Evolutionary conservation across 345 rosid species (phyloP).

Genomic region (Euphorbia peplus): DNA sequence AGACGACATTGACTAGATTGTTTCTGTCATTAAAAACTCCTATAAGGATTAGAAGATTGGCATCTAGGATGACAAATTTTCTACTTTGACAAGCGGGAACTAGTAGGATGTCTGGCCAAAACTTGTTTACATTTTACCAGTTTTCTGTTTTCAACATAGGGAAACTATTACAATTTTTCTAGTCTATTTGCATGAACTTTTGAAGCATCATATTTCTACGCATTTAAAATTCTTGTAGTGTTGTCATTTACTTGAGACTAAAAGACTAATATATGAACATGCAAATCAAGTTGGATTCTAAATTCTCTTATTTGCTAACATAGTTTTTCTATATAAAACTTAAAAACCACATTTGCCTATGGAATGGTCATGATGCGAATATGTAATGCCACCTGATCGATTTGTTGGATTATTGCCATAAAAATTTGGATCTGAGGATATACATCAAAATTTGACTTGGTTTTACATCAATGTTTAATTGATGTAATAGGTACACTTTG

Average conservation of each 20-base stretch:
- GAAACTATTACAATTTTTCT: not conserved
- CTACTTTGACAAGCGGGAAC: not conserved
- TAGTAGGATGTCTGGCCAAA: not conserved
- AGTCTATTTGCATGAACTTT: not conserved
- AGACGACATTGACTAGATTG: not conserved
- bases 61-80: not conserved
- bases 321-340: not conserved
- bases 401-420: not conserved
- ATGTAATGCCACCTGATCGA: not conserved
- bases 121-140: not conserved
- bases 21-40: not conserved
- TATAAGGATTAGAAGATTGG: not conserved
- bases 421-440: not conserved
- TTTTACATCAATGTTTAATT: slow-evolving; percentile 3
- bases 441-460: not conserved
- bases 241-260: not conserved
- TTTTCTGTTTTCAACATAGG: not conserved
- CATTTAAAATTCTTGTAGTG: not conserved
- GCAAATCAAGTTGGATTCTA: not conserved
- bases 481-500: slow-evolving; percentile 62
- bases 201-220: not conserved
- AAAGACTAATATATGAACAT: not conserved
- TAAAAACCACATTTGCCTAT: not conserved
- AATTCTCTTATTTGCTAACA: not conserved
- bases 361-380: not conserved